Base-by-base conservation (phyloP, 2,329 filamentous ascomycete species). In the Xylariaceae sp. region DNA sequence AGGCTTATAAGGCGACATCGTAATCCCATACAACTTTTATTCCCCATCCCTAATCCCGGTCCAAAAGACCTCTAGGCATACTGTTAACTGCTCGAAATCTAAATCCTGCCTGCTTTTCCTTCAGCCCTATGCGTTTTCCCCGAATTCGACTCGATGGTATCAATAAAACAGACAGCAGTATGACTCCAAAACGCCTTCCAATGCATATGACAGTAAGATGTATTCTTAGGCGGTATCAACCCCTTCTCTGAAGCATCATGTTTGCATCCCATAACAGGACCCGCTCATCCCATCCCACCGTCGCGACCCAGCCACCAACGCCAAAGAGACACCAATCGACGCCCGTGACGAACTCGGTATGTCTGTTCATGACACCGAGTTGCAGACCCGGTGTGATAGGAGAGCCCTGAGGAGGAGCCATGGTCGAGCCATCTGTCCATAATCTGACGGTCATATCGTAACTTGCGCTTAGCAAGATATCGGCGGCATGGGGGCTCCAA, bases 311-410 rank as follows among this genome's bases (percentile, higher is more conserved):
- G 4, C 94, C 94, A 64, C 96, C 92, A 23, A 86, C 88, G 3
- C 94, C 94, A 74, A 99, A 99, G 50, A 99, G 75, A 75, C 94
- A 99, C 94, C 95, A 99, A 73, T 99, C 94, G 0, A 97, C 89
- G 6, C 94, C 94, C 2, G 92, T 96, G 8, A 89, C 92, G 69
- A 99, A 99, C 76, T 99, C 94, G 0, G 93, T 97, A 73, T 99
- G 94, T 15, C 86, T 78, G 59, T 90, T 92, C 92, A 99, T 97
- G 45, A 91, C 76, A 2, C 92, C 92, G 67, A 96, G 77, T 74
- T 96, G 87, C 23, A 81, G 78, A 1, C 89, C 90, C 47, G 85
- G 76, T 7, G 78, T 73, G 1, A 78, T 73, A 0, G 75, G 71
- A 37, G 69, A 59, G 18, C 57, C 54, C 39, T 62, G 69, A 9